Evolutionary conservation across 306 rosid genomes (phyloP), one percentile per base, ranked within the genome.

Genomic region (Casuarina cunninghamiana): DNA sequence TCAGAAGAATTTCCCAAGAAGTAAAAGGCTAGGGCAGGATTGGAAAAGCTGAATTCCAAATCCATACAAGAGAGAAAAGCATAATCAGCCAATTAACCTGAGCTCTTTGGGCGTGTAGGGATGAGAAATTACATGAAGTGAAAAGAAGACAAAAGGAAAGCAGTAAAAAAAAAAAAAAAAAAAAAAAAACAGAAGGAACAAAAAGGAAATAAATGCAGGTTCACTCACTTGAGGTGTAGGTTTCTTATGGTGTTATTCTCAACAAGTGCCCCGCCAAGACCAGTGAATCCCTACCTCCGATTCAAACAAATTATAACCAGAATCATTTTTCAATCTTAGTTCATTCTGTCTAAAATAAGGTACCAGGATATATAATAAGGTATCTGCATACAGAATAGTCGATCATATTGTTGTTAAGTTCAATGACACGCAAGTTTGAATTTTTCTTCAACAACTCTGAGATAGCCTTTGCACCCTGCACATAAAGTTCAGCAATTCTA

Each of bases 201-300:
- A 75, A 75, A 75, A 72, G 58, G 70, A 35, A 81, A 55, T 51
- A 75, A 48, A 17, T 55, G 71, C 58, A 75, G 49, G 26, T 46
- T 26, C 61, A 83, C 98, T 89, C 80, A 95, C 97, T 85, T 93
- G 81, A 95, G 92, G 87, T 93, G 97, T 67, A 95, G 71, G 85
- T 88, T 89, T 61, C 93, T 82, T 81, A 95, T 46, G 49, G 85
- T 85, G 81, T 85, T 93, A 80, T 91, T 93, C 89, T 88, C 99
- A 63, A 86, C 84, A 84, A 95, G 96, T 81, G 97, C 99, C 74
- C 91, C 99, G 39, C 97, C 99, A 73, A 95, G 86, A 87, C 97
- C 89, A 76, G 97, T 78, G 81, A 95, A 95, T 82, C 99, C 99
- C 99, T 95, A 86, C 87, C 87, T 86, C 94, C 89, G 88, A 80